These are phyloP conservation scores for Leccinellum albellum DNA, from an alignment of 768 basidiomycete genomes.

Conservation along the genomic window DNA sequence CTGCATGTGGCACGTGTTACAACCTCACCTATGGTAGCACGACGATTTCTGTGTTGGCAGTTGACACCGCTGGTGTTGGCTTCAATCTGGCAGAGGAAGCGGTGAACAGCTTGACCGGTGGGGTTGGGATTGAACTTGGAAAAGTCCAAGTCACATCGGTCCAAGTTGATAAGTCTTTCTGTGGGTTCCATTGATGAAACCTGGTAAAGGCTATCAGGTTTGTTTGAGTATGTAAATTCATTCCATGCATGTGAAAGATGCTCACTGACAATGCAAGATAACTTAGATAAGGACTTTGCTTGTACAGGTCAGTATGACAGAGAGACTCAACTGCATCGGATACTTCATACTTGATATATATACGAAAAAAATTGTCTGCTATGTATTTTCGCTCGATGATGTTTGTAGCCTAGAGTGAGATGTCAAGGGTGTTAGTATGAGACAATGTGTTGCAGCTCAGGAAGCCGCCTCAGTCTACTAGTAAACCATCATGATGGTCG, in stretches of 20 bases:
- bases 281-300: neutral
- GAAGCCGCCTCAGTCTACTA: no score
- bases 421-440: no score
- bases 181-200: neutral
- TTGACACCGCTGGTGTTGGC: neutral
- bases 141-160: neutral
- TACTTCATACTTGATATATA: neutral
- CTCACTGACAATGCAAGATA: neutral
- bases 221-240: neutral
- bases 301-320: neutral
- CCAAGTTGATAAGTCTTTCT: neutral
- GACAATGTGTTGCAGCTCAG: no score
- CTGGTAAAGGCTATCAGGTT: no score
- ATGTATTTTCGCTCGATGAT: neutral
- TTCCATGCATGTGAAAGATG: neutral
- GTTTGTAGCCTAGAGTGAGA: no score
- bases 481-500: no score
- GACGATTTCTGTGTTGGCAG: neutral
- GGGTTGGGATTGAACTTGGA: neutral
- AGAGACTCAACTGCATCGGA: no score
- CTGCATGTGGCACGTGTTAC: slow-evolving; percentile 22
- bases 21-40: slow-evolving; percentile 22
- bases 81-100: neutral
- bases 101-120: neutral
- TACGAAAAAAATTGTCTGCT: neutral